These are phyloP conservation scores for Claviceps pazoutovae DNA, from an alignment of 2,329 filamentous ascomycete genomes.

Conservation along the genomic window DNA sequence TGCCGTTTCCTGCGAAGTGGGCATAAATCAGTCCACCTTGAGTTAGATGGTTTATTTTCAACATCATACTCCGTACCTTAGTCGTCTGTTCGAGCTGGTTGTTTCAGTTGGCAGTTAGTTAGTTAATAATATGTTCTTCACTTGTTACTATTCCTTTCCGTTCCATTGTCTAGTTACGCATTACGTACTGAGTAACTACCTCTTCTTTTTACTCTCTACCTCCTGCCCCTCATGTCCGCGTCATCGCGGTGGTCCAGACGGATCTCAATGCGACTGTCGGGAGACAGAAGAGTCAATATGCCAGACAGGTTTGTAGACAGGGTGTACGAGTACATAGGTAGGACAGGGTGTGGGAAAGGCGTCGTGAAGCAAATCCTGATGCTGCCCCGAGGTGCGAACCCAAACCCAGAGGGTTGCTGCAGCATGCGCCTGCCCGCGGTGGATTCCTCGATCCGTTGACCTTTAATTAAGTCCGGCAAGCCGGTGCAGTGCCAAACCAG, in stretches of 20 bases:
- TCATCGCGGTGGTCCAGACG: neutral
- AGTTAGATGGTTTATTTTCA: no score
- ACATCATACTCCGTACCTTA: no score
- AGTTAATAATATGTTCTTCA: no score
- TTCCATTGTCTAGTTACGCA: no score
- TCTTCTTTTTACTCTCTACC: neutral
- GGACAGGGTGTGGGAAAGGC: no score
- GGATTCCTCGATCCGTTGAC: neutral
- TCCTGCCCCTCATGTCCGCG: neutral
- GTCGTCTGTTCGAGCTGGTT: no score
- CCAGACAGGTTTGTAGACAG: neutral
- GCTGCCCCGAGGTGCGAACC: neutral
- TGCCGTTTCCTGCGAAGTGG: neutral
- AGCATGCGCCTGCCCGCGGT: neutral
- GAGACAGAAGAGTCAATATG: neutral
- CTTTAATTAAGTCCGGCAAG: conserved; percentile 1
- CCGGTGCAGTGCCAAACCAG: neutral
- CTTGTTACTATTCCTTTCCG: no score
- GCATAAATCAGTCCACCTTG: no score
- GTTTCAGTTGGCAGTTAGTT: no score
- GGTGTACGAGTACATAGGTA: neutral
- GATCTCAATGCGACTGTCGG: neutral
- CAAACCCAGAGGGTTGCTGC: neutral
- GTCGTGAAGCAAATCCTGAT: neutral
- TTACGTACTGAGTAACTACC: no score